Conservation (phyloP, 164 flowering plant species). For the Vitis cinerea region DNA sequence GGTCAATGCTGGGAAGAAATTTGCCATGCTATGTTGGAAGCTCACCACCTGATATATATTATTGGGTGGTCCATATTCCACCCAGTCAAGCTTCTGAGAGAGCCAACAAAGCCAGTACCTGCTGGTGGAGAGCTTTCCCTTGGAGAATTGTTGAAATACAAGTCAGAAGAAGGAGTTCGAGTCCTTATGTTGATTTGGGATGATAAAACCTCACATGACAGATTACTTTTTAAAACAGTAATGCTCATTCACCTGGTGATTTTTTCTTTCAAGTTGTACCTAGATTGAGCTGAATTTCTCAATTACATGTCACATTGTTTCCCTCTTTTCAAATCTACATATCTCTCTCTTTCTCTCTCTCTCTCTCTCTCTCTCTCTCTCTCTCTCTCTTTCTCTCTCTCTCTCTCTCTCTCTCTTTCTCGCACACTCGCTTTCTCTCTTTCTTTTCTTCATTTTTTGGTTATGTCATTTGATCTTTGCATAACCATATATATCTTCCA, state of each 20-base stretch:
- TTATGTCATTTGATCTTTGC: neutral
- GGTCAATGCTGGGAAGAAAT: constrained; percentile 72
- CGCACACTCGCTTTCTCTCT: no score
- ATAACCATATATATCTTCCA: neutral
- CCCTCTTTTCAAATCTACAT: no score
- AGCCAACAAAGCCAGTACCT: constrained; percentile 59
- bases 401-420: no score
- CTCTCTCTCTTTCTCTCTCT: no score
- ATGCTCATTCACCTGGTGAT: neutral
- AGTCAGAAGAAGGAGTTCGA: constrained; percentile 71
- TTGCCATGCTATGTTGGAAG: constrained; percentile 70
- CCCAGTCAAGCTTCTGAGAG: constrained; percentile 59
- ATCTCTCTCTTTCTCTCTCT: no score
- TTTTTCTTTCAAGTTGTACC: no score
- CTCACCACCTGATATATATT: constrained; percentile 58
- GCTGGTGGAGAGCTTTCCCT: constrained; percentile 57
- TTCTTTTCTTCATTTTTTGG: no score
- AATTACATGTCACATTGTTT: no score
- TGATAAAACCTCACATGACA: constrained; percentile 74
- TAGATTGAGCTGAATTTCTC: neutral
- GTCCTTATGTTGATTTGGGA: constrained; percentile 68
- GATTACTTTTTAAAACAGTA: constrained; percentile 58
- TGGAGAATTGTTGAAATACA: constrained; percentile 66
- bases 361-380: no score
- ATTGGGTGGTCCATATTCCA: constrained; percentile 71